Evolutionary conservation across 2,329 filamentous ascomycete species (phyloP).

Genomic region (Fusarium stilboides): DNA sequence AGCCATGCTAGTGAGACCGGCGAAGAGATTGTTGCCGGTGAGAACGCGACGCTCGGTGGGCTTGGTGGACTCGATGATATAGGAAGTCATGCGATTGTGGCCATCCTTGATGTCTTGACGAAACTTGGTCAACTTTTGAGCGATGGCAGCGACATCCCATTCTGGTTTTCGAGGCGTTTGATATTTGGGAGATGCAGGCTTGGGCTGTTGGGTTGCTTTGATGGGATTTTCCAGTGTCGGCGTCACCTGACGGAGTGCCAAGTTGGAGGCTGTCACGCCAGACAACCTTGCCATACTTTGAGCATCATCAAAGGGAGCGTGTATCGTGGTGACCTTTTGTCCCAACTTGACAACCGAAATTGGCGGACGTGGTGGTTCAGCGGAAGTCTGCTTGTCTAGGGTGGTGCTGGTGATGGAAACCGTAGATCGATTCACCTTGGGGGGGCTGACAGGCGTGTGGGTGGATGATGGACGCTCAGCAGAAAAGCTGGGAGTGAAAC

Average conservation of each 20-base stretch:
- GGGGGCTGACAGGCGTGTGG: slow-evolving; percentile 50
- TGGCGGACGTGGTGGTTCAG: slow-evolving; percentile 16
- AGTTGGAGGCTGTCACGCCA: slow-evolving; percentile 34
- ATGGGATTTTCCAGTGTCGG: slow-evolving; percentile 37
- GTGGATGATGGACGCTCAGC: slow-evolving; percentile 26
- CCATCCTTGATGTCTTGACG: slow-evolving; percentile 62
- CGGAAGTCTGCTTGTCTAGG: slow-evolving; percentile 9
- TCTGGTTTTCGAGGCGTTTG: slow-evolving; percentile 50
- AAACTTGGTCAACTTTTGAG: slow-evolving; percentile 57
- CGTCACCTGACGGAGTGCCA: slow-evolving; percentile 47
- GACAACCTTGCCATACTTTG: slow-evolving; percentile 46
- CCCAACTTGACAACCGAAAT: slow-evolving; percentile 8
- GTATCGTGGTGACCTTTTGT: slow-evolving; percentile 28
- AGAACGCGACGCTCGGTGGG: slow-evolving; percentile 58
- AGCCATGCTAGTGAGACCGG: slow-evolving; percentile 58
- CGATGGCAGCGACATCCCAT: slow-evolving; percentile 63
- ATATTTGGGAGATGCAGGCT: slow-evolving; percentile 34
- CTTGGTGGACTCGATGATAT: slow-evolving; percentile 63
- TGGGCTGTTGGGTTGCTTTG: slow-evolving; percentile 26
- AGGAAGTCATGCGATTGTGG: slow-evolving; percentile 62
- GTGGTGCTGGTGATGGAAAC: slow-evolving; percentile 14
- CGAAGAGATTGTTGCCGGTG: slow-evolving; percentile 65
- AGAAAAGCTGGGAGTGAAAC: slow-evolving; percentile 26
- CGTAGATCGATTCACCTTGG: slow-evolving; percentile 46
- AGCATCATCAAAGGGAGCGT: slow-evolving; percentile 34